A percentile compares a stretch with the other conserved stretches of the same genome.
These are phyloP conservation scores for Pestalotiopsis sp. DNA, from an alignment of 2,329 filamentous ascomycete genomes.

Conservation along the genomic window DNA sequence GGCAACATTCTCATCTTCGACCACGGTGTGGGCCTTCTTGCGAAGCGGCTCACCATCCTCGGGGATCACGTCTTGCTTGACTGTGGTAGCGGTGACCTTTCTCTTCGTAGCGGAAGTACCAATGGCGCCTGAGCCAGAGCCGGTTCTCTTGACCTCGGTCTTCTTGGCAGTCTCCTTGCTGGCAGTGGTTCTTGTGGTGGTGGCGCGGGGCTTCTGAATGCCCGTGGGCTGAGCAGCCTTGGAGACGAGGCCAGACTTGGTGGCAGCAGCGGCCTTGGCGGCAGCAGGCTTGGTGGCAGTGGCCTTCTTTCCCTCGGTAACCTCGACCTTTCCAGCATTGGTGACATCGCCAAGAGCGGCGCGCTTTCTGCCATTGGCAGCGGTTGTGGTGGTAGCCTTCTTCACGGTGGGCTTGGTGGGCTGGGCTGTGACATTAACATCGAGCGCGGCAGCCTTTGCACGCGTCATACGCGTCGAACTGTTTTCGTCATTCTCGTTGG, in stretches of 20 bases:
- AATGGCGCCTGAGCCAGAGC: conserved; percentile 71
- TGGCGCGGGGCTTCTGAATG: conserved; percentile 71
- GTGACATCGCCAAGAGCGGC: conserved; percentile 90
- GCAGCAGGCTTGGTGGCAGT: conserved; percentile 50
- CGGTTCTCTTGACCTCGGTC: conserved; percentile 70
- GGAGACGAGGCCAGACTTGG: conserved; percentile 72
- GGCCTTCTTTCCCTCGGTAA: conserved; percentile 75
- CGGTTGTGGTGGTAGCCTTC: conserved; percentile 57
- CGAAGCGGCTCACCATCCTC: conserved; percentile 70
- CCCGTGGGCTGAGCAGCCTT: conserved; percentile 84
- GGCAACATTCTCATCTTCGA: conserved; percentile 49
- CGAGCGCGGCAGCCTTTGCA: conserved; percentile 82
- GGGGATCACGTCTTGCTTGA: conserved; percentile 61
- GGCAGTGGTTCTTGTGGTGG: conserved; percentile 63
- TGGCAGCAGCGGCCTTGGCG: conserved; percentile 68
- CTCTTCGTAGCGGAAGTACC: conserved; percentile 68
- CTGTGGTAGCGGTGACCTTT: conserved; percentile 56
- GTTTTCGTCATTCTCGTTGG: conserved; percentile 94
- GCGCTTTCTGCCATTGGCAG: conserved; percentile 67
- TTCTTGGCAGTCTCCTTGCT: conserved; percentile 71
- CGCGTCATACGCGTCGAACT: conserved; percentile 83
- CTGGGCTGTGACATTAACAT: conserved; percentile 63
- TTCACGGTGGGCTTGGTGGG: conserved; percentile 68
- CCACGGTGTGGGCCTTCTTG: conserved; percentile 62
- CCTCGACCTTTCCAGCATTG: conserved; percentile 84